Conservation (phyloP, 78 protist genomes). For the Dictyostelium capitatum region DNA sequence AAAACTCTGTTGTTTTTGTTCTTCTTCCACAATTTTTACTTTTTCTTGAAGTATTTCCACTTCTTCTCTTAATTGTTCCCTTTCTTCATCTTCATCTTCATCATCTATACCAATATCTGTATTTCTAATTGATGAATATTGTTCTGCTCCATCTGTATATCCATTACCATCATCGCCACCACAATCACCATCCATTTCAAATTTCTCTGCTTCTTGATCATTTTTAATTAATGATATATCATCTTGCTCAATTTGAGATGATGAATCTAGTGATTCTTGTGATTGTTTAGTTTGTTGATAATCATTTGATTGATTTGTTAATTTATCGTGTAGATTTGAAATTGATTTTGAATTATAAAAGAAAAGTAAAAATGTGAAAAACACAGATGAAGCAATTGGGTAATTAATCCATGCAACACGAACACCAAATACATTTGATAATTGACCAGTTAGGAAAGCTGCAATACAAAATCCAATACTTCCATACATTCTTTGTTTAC, state of each 20-base stretch:
- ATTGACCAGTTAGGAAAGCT: conserved; percentile 11
- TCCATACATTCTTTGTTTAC: conserved; percentile 44
- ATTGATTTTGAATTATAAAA: conserved; percentile 18
- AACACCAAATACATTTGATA: not conserved
- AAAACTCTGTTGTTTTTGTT: not conserved
- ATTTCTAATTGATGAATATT: not conserved
- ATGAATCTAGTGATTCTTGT: not conserved
- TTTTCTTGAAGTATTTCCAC: not conserved
- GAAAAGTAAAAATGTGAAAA: not conserved
- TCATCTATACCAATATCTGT: not conserved
- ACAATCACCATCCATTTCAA: not conserved
- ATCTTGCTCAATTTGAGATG: not conserved
- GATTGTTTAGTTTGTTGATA: not conserved
- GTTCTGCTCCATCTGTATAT: not conserved
- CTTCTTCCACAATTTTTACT: not conserved
- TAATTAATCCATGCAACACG: conserved; percentile 38
- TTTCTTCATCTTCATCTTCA: not conserved
- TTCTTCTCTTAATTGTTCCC: too few relatives aligned
- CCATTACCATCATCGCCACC: too few relatives aligned
- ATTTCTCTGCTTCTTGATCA: not conserved
- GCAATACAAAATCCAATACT: conserved; percentile 44
- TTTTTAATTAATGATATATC: not conserved
- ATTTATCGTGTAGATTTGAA: not conserved
- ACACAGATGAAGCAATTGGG: not conserved
- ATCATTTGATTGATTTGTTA: not conserved